Conservation (phyloP, 345 rosid genomes). For the Salix dunnii region DNA sequence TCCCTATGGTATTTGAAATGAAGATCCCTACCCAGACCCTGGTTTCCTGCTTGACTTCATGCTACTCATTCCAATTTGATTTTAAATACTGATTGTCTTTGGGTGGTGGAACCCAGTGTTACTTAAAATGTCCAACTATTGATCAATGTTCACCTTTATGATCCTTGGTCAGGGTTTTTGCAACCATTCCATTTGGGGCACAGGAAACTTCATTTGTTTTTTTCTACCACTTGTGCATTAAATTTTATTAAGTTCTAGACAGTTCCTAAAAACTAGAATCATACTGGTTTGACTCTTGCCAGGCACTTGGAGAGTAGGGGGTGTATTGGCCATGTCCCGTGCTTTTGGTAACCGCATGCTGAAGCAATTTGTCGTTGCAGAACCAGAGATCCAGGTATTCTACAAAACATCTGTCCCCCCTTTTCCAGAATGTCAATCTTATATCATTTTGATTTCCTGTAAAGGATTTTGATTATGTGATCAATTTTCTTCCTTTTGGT, state of each 20-base stretch:
- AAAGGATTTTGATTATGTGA: background rate
- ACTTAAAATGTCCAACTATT: background rate
- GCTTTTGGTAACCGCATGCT: constrained; percentile 99
- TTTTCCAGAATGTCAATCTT: background rate
- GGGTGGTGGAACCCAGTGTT: background rate
- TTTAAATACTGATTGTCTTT: background rate
- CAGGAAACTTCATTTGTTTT: background rate
- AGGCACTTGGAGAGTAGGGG: constrained; percentile 99
- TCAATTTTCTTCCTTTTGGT: background rate
- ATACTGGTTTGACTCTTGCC: constrained; percentile 19
- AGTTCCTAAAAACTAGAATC: background rate
- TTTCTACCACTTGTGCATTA: background rate
- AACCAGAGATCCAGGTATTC: constrained; percentile 95
- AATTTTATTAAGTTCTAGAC: background rate
- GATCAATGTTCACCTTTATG: background rate
- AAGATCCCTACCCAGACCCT: background rate
- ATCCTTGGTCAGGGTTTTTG: background rate
- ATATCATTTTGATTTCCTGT: background rate
- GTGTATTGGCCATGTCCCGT: constrained; percentile 97
- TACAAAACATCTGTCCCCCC: background rate
- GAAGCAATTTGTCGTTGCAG: constrained; percentile 96
- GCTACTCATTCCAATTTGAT: background rate
- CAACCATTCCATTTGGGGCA: background rate
- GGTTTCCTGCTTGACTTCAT: background rate
- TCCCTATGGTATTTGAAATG: background rate